A percentile compares a stretch with the other conserved stretches of the same genome.
phyloP scores from a whole-genome alignment of 495 filamentous ascomycete species.

The Aspergillus baeticus region DNA sequence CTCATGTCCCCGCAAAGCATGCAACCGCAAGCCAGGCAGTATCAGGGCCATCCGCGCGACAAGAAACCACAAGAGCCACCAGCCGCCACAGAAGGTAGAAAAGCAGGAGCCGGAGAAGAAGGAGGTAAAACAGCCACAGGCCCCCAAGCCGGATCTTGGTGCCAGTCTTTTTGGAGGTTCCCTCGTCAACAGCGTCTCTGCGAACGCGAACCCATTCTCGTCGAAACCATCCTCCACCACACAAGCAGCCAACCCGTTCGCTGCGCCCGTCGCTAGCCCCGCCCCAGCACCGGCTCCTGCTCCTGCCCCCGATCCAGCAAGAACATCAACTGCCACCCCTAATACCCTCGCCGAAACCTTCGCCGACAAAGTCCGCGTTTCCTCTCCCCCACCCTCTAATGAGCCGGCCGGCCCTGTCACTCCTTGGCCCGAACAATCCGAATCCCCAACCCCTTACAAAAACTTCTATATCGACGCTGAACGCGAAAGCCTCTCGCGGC shows the following conservation, averaged over 20 bases:
- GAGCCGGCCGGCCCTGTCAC: conserved; percentile 35
- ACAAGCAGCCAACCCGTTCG: conserved; percentile 44
- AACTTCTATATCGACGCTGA: conserved; percentile 86
- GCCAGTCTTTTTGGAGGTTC: conserved; percentile 53
- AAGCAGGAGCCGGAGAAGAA: conserved; percentile 40
- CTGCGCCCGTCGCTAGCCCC: conserved; percentile 35
- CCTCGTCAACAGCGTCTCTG: conserved; percentile 45
- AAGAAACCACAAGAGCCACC: conserved; percentile 37
- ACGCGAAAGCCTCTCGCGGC: conserved; percentile 72
- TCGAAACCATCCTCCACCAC: conserved; percentile 24
- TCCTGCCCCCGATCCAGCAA: conserved; percentile 17
- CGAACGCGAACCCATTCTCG: conserved; percentile 59
- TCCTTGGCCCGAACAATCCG: conserved; percentile 71
- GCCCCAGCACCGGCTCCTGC: conserved; percentile 30
- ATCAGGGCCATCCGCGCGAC: conserved; percentile 69
- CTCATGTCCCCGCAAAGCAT: conserved; percentile 73
- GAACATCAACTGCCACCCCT: conserved; percentile 22
- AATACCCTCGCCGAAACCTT: conserved; percentile 66
- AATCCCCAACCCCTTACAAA: conserved; percentile 70
- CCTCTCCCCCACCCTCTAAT: conserved; percentile 43
- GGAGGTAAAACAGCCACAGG: conserved; percentile 24
- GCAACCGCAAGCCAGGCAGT: conserved; percentile 78
- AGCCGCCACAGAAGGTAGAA: conserved; percentile 25
- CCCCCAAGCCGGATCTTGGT: conserved; percentile 53
- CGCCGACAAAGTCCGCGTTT: conserved; percentile 61